Percentiles rank a stretch among this genome's conserved stretches.
Evolutionary conservation across 2,329 filamentous ascomycete species (phyloP).

Genomic region (Xylaria sp.): DNA sequence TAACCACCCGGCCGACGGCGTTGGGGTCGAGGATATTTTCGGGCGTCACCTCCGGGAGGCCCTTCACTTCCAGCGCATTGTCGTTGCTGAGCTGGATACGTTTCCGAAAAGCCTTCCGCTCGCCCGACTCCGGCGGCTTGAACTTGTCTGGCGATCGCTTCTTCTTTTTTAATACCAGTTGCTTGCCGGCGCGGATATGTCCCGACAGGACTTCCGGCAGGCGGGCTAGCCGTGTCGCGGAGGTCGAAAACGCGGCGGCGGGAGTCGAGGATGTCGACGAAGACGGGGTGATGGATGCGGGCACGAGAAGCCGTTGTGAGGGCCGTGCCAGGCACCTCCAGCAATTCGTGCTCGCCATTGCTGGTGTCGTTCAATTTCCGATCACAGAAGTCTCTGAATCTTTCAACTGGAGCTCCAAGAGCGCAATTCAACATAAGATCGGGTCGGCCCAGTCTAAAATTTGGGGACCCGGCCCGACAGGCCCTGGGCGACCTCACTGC

Average conservation of each 20-base stretch:
- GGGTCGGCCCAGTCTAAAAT: constrained; percentile 13
- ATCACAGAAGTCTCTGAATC: constrained; percentile 4
- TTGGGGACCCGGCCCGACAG: constrained; percentile 3
- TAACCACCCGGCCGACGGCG: constrained; percentile 67
- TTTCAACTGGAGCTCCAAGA: constrained; percentile 22
- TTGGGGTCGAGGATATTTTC: constrained; percentile 57
- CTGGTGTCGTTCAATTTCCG: constrained; percentile 11
- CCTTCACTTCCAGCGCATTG: constrained; percentile 80
- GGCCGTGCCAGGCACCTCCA: constrained; percentile 60
- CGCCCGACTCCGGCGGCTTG: constrained; percentile 69
- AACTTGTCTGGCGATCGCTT: constrained; percentile 52
- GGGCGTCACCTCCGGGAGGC: constrained; percentile 62
- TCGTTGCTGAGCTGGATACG: constrained; percentile 91
- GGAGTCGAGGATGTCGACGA: constrained; percentile 33
- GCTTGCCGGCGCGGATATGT: constrained; percentile 43
- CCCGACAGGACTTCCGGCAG: constrained; percentile 16
- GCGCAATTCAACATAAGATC: constrained; percentile 6
- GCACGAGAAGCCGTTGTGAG: constrained; percentile 33
- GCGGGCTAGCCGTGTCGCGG: constrained; percentile 21
- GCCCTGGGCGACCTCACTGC: too few species aligned
- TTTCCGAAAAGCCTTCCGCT: constrained; percentile 86
- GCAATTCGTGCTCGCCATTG: constrained; percentile 61
- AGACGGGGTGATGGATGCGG: constrained; percentile 32
- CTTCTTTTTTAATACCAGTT: constrained; percentile 49
- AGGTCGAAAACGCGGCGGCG: constrained; percentile 36